These are phyloP conservation scores for Debaryomyces castellii DNA, from an alignment of 805 yeast genomes.

Conservation along the genomic window DNA sequence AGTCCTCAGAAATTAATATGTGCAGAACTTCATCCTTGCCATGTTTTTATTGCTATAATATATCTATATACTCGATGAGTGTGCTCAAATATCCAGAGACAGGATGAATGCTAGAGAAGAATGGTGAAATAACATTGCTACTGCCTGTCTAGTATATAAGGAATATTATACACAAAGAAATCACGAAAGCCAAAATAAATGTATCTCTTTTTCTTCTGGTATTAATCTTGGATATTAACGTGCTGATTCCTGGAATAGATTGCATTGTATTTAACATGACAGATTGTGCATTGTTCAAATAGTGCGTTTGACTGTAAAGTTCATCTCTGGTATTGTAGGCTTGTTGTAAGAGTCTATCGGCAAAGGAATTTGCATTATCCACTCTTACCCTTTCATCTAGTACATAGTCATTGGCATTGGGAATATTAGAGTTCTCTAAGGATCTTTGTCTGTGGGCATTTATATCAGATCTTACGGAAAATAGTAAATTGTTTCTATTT, in stretches of 20 bases:
- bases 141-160: conserved; percentile 35
- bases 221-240: conserved; percentile 74
- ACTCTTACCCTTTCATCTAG: conserved; percentile 74
- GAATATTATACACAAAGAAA: conserved; percentile 69
- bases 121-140: too few relatives aligned
- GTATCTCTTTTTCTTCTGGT: conserved; percentile 88
- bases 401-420: conserved; percentile 67
- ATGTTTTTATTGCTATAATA: background rate
- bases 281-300: conserved; percentile 62
- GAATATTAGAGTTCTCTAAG: conserved; percentile 12
- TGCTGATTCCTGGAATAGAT: conserved; percentile 80
- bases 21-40: background rate
- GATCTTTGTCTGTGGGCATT: conserved; percentile 57
- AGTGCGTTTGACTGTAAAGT: conserved; percentile 66
- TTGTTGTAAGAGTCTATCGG: conserved; percentile 77
- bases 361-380: conserved; percentile 67
- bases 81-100: background rate
- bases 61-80: background rate
- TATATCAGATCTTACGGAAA: conserved; percentile 77
- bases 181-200: conserved; percentile 72
- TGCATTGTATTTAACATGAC: conserved; percentile 60
- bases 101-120: too few relatives aligned
- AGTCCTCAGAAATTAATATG: background rate
- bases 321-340: conserved; percentile 91
- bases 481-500: conserved; percentile 68